Base-by-base conservation (phyloP, 768 basidiomycete species). In the Termitomyces sp. region DNA sequence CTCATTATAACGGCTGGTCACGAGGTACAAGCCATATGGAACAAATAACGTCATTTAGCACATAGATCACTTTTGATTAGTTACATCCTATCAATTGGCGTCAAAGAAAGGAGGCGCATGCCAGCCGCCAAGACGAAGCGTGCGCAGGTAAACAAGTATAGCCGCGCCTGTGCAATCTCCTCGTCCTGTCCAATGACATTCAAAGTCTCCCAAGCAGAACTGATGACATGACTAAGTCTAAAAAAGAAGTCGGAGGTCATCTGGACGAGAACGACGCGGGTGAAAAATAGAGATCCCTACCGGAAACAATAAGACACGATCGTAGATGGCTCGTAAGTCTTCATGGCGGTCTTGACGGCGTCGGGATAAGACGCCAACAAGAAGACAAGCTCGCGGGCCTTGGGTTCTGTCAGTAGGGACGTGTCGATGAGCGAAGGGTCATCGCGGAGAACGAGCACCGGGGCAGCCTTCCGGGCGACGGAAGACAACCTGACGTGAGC, bases 401-500 rank as follows among this genome's bases (percentile, higher is more conserved):
- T 60, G 0, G 54, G 29, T 34, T 60, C 54, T 8, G 24, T 52
- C 39, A 56, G 20, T 22, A 60, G 2, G 37, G 50, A 56, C 3
- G 55, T 56, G 39, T 60, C 31, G 36, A 60, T 56, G 26, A 60
- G 51, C 15, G 55, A 28, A 26, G 59, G 45, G 13, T 53, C 44
- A 18, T 36, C 33, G 26, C 55, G 51, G 24, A 60, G 36, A 9
- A 56, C 45, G 22, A 53, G 45, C 20, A 22, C 50, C 20, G 55
- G 55, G 10, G 59, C 59, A 28, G 55, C 59, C 37, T 56, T 60
- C 18, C 54, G 41, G n/a, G 59, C 37, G 18, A 60, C 49, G 13
- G 94, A 96, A 10, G 87, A 82, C 29, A 98, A 77, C n/a, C 94
- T 90, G 64, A 94, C 93, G 74, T 97, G 94, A 0, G 92, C 92